Evolutionary conservation across 2,329 filamentous ascomycete species (phyloP).

Genomic region (Diplocarpon mali): DNA sequence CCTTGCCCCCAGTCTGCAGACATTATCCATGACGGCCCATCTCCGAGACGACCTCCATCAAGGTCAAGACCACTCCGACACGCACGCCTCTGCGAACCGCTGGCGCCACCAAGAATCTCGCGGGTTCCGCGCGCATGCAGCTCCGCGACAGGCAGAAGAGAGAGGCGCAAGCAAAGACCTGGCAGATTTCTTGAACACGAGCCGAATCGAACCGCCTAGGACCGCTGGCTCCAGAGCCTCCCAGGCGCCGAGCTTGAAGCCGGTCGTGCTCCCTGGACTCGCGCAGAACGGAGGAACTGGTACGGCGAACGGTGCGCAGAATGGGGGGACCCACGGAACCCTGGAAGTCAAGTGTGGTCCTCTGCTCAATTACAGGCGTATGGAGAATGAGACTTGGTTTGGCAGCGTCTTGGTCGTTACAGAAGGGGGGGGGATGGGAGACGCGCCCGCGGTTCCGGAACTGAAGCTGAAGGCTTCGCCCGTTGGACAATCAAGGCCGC

Average conservation of each 20-base stretch:
- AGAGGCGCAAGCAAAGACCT: constrained; percentile 39
- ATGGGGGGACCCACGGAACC: constrained; percentile 19
- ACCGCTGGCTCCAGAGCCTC: constrained; percentile 21
- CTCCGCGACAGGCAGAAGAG: constrained; percentile 33
- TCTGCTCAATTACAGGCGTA: constrained; percentile 66
- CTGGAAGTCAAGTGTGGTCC: constrained; percentile 60
- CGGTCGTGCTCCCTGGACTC: constrained; percentile 32
- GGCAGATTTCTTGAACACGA: constrained; percentile 44
- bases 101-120: constrained; percentile 56
- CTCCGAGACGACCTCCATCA: constrained; percentile 19
- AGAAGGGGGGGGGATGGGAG: constrained; percentile 52
- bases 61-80: constrained; percentile 32
- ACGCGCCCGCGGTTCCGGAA: constrained; percentile 43
- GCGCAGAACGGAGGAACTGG: constrained; percentile 6
- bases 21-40: constrained; percentile 20
- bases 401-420: constrained; percentile 81
- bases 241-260: constrained; percentile 30
- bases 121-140: constrained; percentile 33
- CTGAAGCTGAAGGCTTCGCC: constrained; percentile 38
- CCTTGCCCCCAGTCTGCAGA: not conserved
- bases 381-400: constrained; percentile 60
- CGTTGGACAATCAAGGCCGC: constrained; percentile 2
- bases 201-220: constrained; percentile 32
- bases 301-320: constrained; percentile 2
- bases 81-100: constrained; percentile 43